phyloP scores from a whole-genome alignment of 2,329 filamentous ascomycete species.

The Curvularia verruculosa region DNA sequence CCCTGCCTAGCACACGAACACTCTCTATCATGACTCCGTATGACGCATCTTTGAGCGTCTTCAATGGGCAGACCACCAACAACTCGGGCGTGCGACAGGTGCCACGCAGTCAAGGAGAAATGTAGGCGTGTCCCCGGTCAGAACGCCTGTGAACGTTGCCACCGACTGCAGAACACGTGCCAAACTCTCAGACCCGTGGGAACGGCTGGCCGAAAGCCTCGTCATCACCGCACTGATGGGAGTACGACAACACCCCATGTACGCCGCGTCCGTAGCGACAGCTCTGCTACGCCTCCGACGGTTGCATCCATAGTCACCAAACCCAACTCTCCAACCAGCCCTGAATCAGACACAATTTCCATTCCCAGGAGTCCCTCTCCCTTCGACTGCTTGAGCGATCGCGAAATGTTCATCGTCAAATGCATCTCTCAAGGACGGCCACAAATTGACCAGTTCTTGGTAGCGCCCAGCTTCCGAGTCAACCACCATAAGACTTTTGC shows the following conservation, averaged over 20 bases:
- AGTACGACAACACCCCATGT: background rate
- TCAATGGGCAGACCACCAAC: constrained; percentile 11
- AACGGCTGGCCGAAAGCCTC: constrained; percentile 15
- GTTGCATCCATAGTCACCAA: background rate
- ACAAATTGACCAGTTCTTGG: constrained; percentile 11
- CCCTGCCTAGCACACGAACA: background rate
- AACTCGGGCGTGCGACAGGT: constrained; percentile 14
- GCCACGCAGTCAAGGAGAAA: constrained; percentile 15
- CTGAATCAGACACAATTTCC: constrained; percentile 1
- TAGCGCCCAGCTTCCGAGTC: constrained; percentile 9
- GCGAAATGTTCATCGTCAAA: constrained; percentile 10
- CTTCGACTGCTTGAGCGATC: constrained; percentile 3
- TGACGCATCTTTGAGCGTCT: constrained; percentile 5
- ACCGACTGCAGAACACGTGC: constrained; percentile 10
- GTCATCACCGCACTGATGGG: constrained; percentile 7
- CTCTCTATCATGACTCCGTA: constrained; percentile 8
- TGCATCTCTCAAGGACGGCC: constrained; percentile 8
- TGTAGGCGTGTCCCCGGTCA: constrained; percentile 10
- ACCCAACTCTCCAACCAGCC: background rate
- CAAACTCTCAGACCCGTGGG: constrained; percentile 11
- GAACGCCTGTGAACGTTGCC: constrained; percentile 14
- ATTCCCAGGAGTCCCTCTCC: constrained; percentile 3
- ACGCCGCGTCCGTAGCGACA: constrained; percentile 1
- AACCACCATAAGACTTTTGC: constrained; percentile 13
- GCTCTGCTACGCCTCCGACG: constrained; percentile 1